Base-by-base conservation (phyloP, 2,329 filamentous ascomycete genomes). In the Fonsecaea pugnacius region DNA sequence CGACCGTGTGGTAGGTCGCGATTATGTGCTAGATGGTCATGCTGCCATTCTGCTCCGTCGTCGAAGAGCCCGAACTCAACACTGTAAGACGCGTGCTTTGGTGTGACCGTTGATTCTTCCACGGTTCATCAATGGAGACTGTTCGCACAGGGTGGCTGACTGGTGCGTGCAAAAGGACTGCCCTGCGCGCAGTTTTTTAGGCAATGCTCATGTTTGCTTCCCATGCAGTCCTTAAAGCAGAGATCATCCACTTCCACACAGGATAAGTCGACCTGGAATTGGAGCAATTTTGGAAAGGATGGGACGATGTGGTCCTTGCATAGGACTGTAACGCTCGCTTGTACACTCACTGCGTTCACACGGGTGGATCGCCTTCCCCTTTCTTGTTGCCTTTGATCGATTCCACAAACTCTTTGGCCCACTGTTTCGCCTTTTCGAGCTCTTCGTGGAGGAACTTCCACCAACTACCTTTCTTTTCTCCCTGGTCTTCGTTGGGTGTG, bases 261-360 rank as follows among this genome's bases (percentile, higher is more conserved):
- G 24, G 27, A 48, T 27, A 14, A 8, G 12, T 24, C 9, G 18
- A 4, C 9, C 12, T 48, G 3, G 6, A 9, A n/a, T 24, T 27
- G 4, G 3, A 4, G 18, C 6, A 48, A 12, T 5, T 1, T 27
- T 21, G 2, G 21, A 48, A 24, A 48, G 21, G 43, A 5, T 4
- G 43, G 21, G 18, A 12, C 6, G 18, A 48, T n/a, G 21, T 7
- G 4, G 3, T 1, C 8, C 24, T 48, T 9, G 1, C 5, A 7
- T 4, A 7, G 9, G 7, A 24, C 21, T 24, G 2, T 48, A 27
- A 48, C 9, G 43, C 43, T 48, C 43, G 14, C 16, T 48, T 14
- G 21, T 24, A 10, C 6, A 7, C 77, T 60, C 1, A 80, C 80
- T 0, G 79, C 79, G 36, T 59, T 68, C 61, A 68, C 21, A 63